Conservation (phyloP, 345 rosid species). For the Erucastrum elatum region DNA sequence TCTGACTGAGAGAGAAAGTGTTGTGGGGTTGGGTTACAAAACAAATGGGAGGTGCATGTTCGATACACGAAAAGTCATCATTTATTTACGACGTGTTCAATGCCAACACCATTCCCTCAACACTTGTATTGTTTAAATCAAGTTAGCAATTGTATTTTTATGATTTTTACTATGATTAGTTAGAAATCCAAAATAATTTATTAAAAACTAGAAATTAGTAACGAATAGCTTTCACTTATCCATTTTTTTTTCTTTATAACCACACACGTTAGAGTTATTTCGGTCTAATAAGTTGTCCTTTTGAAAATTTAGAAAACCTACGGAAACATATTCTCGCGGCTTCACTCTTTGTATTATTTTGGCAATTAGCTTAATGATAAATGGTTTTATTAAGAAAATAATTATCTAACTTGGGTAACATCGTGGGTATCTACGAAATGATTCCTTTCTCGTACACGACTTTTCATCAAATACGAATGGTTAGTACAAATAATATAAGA, state of each 20-base stretch:
- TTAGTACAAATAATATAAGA: background rate
- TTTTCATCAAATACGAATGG: constrained; percentile 12
- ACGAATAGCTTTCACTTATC: background rate
- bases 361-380: background rate
- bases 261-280: background rate
- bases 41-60: constrained; percentile 32
- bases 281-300: background rate
- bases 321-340: background rate
- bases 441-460: constrained; percentile 29
- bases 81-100: constrained; percentile 27
- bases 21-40: constrained; percentile 23
- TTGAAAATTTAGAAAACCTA: background rate
- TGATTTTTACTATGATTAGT: background rate
- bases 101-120: constrained; percentile 16
- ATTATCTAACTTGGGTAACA: constrained; percentile 14
- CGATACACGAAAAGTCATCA: constrained; percentile 22
- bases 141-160: background rate
- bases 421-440: constrained; percentile 20
- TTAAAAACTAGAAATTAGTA: background rate
- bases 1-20: background rate
- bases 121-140: constrained; percentile 27
- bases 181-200: background rate
- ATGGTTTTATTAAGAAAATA: background rate
- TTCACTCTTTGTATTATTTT: constrained; percentile 4
- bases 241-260: background rate